Evolutionary conservation across 768 basidiomycete species (phyloP).

Genomic region (Pleurotus citrinopileatus): DNA sequence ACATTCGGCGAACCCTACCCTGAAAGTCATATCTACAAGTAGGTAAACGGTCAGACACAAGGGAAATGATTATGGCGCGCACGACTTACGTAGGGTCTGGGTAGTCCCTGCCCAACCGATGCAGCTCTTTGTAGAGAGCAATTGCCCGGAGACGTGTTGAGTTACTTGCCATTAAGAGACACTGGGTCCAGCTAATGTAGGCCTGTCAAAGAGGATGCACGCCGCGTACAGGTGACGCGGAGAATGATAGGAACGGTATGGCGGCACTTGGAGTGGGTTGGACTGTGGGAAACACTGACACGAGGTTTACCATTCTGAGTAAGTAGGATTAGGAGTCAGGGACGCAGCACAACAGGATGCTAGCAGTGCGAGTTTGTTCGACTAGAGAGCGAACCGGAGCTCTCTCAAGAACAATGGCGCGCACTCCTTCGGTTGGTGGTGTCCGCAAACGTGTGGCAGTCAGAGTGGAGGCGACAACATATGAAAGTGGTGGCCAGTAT

Average conservation of each 20-base stretch:
- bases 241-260: not conserved
- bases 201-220: not conserved
- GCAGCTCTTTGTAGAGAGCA: conserved; percentile 79
- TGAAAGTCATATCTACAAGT: conserved; percentile 71
- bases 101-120: conserved; percentile 77
- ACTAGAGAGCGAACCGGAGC: too few species aligned
- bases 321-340: not conserved
- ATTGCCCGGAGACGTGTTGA: conserved; percentile 61
- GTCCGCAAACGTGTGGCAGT: too few species aligned
- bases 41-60: conserved; percentile 1
- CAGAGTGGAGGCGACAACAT: too few species aligned
- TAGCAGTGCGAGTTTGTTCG: not conserved
- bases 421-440: too few species aligned
- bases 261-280: not conserved
- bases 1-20: conserved; percentile 64
- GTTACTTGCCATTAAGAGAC: conserved; percentile 41
- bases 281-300: conserved; percentile 11
- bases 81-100: conserved; percentile 72
- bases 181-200: not conserved
- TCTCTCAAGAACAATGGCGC: too few species aligned
- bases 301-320: too few species aligned
- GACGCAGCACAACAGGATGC: not conserved
- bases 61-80: conserved; percentile 14
- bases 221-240: too few species aligned
- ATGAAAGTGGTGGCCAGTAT: not conserved